Evolutionary conservation across 257 asterid genomes (phyloP), one percentile per base, ranked within the genome.

Genomic region (Fraxinus pennsylvanica): DNA sequence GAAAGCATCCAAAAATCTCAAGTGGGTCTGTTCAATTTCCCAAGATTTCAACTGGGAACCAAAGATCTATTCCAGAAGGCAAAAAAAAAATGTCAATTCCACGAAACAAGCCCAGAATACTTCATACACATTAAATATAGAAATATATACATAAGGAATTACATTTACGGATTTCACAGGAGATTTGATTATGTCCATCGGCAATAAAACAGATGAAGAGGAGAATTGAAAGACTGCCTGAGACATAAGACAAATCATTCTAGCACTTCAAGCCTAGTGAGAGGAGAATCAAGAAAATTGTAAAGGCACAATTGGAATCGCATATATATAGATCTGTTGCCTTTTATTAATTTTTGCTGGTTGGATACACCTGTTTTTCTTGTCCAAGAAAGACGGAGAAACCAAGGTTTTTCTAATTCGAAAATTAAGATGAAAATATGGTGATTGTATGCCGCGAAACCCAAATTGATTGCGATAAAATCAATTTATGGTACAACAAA

Each of bases 371-470:
- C 81, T 78, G 85, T 22, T 7, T 33, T 61, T 21, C 33, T 57
- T 83, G 86, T 81, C 89, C 89, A 79, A 79, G 76, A 81, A 83
- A 76, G 81, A 80, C 87, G 89, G 89, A 86, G 87, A 79, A 80
- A 72, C 81, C 86, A 30, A 85, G 72, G 86, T 39, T 50, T 39
- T n/a, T 76, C 45, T 47, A 75, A 36, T 65, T 9, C 30, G 25
- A 30, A 19, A 54, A 17, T 52, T 14, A n/a, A 5, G 8, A 50
- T 52, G 41, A 73, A 39, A 67, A 52, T 52, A 76, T 74, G 68
- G 81, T 45, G 65, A 81, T 75, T n/a, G 21, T n/a, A n/a, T 19
- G 27, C 1, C 66, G 9, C 30, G 14, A 21, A 54, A 19, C 41
- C 41, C 41, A 38, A 78, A 52, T 21, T 13, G 43, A 59, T 41